These are phyloP conservation scores for Cordyceps pruinosa DNA, from an alignment of 2,329 filamentous ascomycete species.

Conservation along the genomic window DNA sequence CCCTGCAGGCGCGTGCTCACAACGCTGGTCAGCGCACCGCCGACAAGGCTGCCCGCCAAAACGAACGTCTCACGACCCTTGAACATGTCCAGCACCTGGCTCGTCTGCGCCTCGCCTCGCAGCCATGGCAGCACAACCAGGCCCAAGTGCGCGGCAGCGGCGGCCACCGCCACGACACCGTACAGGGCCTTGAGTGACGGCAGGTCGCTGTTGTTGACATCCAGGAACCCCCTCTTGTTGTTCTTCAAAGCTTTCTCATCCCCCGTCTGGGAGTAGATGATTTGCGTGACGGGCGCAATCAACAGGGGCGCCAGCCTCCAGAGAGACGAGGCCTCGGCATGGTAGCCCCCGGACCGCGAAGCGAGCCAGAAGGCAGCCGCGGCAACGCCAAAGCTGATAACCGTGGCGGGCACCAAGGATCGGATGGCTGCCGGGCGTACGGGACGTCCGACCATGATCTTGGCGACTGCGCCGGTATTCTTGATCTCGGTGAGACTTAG, in stretches of 20 bases:
- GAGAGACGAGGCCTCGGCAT: not conserved
- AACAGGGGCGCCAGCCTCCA: conserved; percentile 1
- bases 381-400: not conserved
- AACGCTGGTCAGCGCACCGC: not conserved
- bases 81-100: not conserved
- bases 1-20: not conserved
- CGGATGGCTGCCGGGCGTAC: not conserved
- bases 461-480: not conserved
- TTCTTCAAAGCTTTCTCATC: not conserved
- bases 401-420: not conserved
- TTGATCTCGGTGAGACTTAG: conserved; percentile 1
- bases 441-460: not conserved
- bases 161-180: not conserved
- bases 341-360: not conserved
- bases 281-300: not conserved
- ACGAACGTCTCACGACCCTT: not conserved
- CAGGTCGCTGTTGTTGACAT: not conserved
- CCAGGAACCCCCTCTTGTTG: not conserved
- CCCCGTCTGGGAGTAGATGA: not conserved
- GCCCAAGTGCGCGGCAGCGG: not conserved
- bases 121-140: not conserved
- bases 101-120: not conserved
- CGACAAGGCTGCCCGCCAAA: not conserved
- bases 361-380: not conserved
- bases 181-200: not conserved